Base-by-base conservation (phyloP, 2,329 filamentous ascomycete species). In the Fusarium denticulatum region DNA sequence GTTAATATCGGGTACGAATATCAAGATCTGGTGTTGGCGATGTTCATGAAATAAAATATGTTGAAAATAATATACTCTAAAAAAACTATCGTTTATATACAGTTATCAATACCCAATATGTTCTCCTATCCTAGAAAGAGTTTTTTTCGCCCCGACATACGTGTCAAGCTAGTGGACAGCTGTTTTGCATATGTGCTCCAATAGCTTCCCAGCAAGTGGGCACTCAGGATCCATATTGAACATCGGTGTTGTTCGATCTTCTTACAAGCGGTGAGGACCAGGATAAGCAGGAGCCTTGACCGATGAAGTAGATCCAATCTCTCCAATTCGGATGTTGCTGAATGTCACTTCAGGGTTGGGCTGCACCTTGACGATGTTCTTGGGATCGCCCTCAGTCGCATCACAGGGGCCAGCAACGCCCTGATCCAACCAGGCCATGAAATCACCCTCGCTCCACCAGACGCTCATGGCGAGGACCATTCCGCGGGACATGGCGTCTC, bases 261-360 rank as follows among this genome's bases (percentile, higher is more conserved):
- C 32, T 36, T 15, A 52, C 53, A 60, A n/a, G 40, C 57, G 45
- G 43, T 67, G 72, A 42, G 64, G 46, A 9, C 42, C 63, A 46
- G 64, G 65, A 46, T 37, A 49, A 14, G 63, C 63, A 43, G 64
- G 53, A 18, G 46, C 39, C 46, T 67, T 67, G 26, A 67, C 64
- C 45, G 66, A 59, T 39, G 62, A 70, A 28, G 71, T 91, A 24
- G 87, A 88, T 9, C 85, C 88, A 75, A 91, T 87, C 72, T 91
- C 88, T n/a, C 89, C 89, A 84, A 88, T 89, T 75, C 85, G 86
- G 73, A 91, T 87, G 75, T 90, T 86, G 69, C 85, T 87, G 76
- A 89, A 91, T 3, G 81, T 85, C 8, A 91, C 87, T 20, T 82
- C 82, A 1, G 88, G 86, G 55, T 82, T 81, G 2, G 86, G 85